Evolutionary conservation across 805 yeast species (phyloP).

Genomic region (Candida endomychidarum): DNA sequence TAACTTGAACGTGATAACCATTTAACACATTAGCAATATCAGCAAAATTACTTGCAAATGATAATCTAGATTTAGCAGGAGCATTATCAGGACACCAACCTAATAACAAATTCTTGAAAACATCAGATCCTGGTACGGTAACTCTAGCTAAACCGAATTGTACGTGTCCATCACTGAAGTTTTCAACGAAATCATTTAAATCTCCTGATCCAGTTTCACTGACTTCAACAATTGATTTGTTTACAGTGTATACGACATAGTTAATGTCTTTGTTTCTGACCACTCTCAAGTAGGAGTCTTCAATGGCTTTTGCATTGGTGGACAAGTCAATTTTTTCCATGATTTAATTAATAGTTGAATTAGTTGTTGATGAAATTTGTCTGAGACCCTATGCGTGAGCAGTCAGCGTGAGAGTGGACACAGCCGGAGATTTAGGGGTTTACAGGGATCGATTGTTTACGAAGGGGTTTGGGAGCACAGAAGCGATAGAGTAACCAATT

Average conservation of each 20-base stretch:
- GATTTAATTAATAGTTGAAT: neutral
- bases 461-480: too few species aligned
- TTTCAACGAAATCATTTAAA: conserved; percentile 73
- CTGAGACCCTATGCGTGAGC: too few species aligned
- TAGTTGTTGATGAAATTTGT: neutral
- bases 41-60: conserved; percentile 76
- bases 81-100: conserved; percentile 99
- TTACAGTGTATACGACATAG: conserved; percentile 83
- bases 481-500: too few species aligned
- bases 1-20: conserved; percentile 93
- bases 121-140: conserved; percentile 88
- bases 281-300: conserved; percentile 71
- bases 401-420: too few species aligned
- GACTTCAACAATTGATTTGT: conserved; percentile 49
- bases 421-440: too few species aligned
- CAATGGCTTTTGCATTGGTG: conserved; percentile 73
- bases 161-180: conserved; percentile 82
- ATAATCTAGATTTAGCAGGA: conserved; percentile 70
- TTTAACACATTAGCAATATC: conserved; percentile 66
- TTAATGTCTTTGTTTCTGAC: conserved; percentile 66
- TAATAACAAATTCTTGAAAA: conserved; percentile 75
- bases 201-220: conserved; percentile 58
- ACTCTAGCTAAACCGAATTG: conserved; percentile 90
- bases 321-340: conserved; percentile 63
- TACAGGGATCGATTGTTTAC: too few species aligned